phyloP scores from a whole-genome alignment of 441 rosid species.

The Dalechampia spathulata region DNA sequence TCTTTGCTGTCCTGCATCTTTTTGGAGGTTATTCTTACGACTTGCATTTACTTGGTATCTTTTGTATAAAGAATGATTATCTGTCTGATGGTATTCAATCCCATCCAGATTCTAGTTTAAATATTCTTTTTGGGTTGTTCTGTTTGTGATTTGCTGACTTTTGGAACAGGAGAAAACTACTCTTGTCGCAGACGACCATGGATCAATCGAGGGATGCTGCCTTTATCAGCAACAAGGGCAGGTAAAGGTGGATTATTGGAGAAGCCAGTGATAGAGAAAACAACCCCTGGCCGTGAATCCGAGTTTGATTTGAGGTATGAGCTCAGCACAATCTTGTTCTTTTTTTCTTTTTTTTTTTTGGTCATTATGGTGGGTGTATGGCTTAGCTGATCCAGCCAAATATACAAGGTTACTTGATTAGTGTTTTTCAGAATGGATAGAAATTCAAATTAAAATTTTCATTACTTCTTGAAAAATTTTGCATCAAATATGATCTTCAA shows the following conservation, averaged over 20 bases:
- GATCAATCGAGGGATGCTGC: conserved; percentile 41
- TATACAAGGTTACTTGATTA: too few species aligned
- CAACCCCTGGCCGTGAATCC: conserved; percentile 80
- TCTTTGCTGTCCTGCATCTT: neutral
- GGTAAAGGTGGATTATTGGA: conserved; percentile 89
- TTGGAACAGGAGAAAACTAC: conserved; percentile 48
- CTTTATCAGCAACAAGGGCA: conserved; percentile 42
- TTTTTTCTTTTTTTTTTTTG: too few species aligned
- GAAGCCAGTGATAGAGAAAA: conserved; percentile 76
- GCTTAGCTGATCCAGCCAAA: too few species aligned
- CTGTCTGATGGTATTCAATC: neutral
- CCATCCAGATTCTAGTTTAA: neutral
- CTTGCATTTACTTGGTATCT: neutral
- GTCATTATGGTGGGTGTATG: too few species aligned
- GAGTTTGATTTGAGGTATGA: conserved; percentile 78
- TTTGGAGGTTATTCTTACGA: neutral
- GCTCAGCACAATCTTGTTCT: neutral
- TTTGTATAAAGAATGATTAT: neutral
- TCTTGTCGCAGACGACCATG: conserved; percentile 50
- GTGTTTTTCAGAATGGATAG: too few species aligned
- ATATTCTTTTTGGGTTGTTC: too few species aligned
- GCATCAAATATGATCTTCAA: too few species aligned
- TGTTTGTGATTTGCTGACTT: conserved; percentile 13
- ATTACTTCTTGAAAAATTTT: too few species aligned
- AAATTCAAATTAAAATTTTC: too few species aligned